These are phyloP conservation scores for Aspergillus quadricinctus DNA, from an alignment of 2,329 filamentous ascomycete genomes.

Conservation along the genomic window DNA sequence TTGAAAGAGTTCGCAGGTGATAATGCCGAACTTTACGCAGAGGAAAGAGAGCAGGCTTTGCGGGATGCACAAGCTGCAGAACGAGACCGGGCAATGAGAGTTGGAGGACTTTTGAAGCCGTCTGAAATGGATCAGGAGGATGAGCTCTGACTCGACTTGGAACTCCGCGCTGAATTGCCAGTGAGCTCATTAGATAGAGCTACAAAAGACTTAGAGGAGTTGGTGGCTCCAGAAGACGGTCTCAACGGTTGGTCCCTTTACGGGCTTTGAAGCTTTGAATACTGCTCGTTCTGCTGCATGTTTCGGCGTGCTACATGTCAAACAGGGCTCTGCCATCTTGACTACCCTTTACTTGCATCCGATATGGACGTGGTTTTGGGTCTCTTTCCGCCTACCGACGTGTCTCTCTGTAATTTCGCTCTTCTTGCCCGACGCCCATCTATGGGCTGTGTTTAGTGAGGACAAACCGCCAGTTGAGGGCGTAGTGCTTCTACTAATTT, in stretches of 20 bases:
- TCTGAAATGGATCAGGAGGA: slow-evolving; percentile 89
- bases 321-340: slow-evolving; percentile 2
- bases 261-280: slow-evolving; percentile 44
- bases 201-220: slow-evolving; percentile 13
- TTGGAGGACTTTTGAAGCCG: slow-evolving; percentile 92
- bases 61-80: slow-evolving; percentile 82
- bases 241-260: slow-evolving; percentile 66
- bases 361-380: background rate
- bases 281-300: background rate
- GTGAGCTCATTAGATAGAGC: slow-evolving; percentile 38
- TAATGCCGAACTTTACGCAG: slow-evolving; percentile 87
- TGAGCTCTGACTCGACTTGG: slow-evolving; percentile 73
- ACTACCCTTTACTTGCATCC: background rate
- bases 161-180: slow-evolving; percentile 59
- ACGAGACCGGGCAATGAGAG: slow-evolving; percentile 86
- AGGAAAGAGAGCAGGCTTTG: slow-evolving; percentile 91
- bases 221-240: slow-evolving; percentile 27
- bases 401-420: background rate
- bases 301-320: background rate
- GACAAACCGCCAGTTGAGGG: background rate
- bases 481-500: background rate
- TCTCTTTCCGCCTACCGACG: background rate
- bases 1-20: slow-evolving; percentile 96
- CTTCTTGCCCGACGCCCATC: background rate
- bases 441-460: background rate